phyloP scores from a whole-genome alignment of 2,329 filamentous ascomycete genomes.

The Fusarium chlamydosporum region DNA sequence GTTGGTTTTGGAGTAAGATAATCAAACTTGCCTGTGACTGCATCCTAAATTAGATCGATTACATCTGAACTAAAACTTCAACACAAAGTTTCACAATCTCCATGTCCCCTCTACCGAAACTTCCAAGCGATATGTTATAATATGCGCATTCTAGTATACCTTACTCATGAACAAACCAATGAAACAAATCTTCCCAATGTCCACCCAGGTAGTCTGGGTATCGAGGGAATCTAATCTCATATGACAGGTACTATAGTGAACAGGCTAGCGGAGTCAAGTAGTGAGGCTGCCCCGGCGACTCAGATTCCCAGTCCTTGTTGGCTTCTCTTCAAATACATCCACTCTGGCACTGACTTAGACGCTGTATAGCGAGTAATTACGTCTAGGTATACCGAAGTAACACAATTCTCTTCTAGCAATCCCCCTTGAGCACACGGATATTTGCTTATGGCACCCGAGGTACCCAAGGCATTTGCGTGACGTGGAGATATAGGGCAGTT shows the following conservation, averaged over 20 bases:
- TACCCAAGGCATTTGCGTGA: background rate
- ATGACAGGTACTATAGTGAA: slow-evolving; percentile 9
- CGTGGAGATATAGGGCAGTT: background rate
- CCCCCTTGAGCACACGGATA: background rate
- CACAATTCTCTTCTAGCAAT: slow-evolving; percentile 1
- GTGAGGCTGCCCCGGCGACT: slow-evolving; percentile 6
- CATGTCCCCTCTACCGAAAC: background rate
- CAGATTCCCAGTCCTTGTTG: slow-evolving; percentile 5
- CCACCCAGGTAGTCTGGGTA: background rate
- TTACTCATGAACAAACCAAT: background rate
- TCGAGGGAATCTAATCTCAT: slow-evolving; percentile 4
- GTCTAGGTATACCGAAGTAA: background rate
- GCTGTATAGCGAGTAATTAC: background rate
- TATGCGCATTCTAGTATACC: background rate
- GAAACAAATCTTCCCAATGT: slow-evolving; percentile 2
- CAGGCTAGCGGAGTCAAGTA: background rate
- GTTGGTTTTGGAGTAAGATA: background rate
- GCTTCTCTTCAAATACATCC: background rate
- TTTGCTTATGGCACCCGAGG: slow-evolving; percentile 6
- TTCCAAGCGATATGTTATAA: background rate
- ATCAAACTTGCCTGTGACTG: background rate
- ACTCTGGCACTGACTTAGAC: slow-evolving; percentile 5
- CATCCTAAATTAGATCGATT: background rate
- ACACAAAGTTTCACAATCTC: background rate
- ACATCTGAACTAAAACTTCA: background rate